Evolutionary conservation across 768 basidiomycete species (phyloP).

Genomic region (Dendrothele bispora): DNA sequence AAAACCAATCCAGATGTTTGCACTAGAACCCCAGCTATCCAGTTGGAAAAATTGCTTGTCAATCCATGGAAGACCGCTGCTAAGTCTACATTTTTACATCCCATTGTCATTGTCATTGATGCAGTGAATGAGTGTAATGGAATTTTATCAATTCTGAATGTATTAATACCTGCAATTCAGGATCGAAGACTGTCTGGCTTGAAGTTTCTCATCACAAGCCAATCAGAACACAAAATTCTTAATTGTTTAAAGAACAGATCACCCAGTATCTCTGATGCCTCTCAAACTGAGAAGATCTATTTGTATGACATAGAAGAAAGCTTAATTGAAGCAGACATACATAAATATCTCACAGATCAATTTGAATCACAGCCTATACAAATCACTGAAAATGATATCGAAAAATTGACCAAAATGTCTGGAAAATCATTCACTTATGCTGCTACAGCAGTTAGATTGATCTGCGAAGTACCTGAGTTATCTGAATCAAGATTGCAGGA

Average conservation of each 20-base stretch:
- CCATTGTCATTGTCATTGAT: slow-evolving; percentile 10
- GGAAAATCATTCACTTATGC: neutral
- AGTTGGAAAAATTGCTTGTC: slow-evolving; percentile 4
- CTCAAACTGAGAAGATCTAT: neutral
- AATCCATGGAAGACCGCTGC: neutral
- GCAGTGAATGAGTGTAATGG: slow-evolving; percentile 8
- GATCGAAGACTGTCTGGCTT: slow-evolving; percentile 1
- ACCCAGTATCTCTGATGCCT: neutral
- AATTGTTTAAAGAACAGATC: neutral
- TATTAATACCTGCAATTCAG: neutral
- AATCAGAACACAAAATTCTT: slow-evolving; percentile 2
- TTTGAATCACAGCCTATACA: neutral
- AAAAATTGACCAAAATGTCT: neutral
- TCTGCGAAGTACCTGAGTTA: neutral
- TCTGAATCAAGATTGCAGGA: neutral
- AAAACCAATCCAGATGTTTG: neutral
- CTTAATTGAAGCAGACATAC: neutral
- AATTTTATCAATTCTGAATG: neutral
- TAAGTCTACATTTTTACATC: neutral
- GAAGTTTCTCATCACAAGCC: slow-evolving; percentile 9
- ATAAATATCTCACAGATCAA: neutral
- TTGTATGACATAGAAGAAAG: neutral
- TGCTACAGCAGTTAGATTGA: slow-evolving; percentile 1
- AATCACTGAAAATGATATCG: neutral
- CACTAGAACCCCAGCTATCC: neutral